These are phyloP conservation scores for Tylopilus sp. DNA, from an alignment of 768 basidiomycete species.

Conservation along the genomic window DNA sequence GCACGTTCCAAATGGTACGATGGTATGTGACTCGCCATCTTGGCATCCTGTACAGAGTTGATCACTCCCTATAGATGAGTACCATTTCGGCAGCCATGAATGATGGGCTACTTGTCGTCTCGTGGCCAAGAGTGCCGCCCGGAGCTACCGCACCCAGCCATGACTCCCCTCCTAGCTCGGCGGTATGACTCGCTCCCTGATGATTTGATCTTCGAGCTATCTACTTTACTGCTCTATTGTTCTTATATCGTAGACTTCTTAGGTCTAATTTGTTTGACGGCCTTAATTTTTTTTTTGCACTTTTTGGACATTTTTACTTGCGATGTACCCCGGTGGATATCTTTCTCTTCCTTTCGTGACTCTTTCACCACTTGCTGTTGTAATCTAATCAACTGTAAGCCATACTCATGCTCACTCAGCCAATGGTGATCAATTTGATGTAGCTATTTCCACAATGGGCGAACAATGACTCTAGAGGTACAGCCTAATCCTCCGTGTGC, in stretches of 20 bases:
- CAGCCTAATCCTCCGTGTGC: slow-evolving; percentile 35
- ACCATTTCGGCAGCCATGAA: slow-evolving; percentile 39
- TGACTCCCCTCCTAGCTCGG: background rate
- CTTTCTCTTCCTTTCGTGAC: background rate
- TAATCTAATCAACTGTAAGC: background rate
- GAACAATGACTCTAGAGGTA: background rate
- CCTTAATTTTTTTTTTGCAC: background rate
- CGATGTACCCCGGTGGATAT: background rate
- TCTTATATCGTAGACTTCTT: background rate
- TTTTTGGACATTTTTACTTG: background rate
- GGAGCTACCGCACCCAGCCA: slow-evolving; percentile 11
- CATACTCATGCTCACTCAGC: background rate
- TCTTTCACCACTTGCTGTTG: background rate
- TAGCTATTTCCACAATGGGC: background rate
- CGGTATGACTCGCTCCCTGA: slow-evolving; percentile 1
- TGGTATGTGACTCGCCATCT: slow-evolving; percentile 24
- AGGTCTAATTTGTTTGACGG: slow-evolving; percentile 12
- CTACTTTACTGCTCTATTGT: slow-evolving; percentile 4
- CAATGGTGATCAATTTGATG: background rate
- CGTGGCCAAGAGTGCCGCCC: slow-evolving; percentile 35
- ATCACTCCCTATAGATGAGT: slow-evolving; percentile 22
- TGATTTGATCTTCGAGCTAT: background rate
- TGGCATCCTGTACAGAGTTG: background rate
- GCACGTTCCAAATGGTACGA: slow-evolving; percentile 35
- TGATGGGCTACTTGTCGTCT: slow-evolving; percentile 38